phyloP scores from a whole-genome alignment of 2,329 filamentous ascomycete genomes.

The Colletotrichum sansevieriae region DNA sequence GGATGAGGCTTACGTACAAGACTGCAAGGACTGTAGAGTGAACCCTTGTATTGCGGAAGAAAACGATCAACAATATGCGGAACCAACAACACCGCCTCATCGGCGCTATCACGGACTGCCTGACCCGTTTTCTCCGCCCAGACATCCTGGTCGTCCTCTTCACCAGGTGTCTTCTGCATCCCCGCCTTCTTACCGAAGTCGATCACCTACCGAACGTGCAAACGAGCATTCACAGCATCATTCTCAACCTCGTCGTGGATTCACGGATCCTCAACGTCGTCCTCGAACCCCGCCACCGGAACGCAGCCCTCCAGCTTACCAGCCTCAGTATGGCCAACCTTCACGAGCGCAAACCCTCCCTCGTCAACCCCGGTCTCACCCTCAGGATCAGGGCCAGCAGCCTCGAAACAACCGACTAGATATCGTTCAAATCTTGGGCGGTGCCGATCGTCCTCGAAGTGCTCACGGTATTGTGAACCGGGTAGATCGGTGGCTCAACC shows the following conservation, averaged over 20 bases:
- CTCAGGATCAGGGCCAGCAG: background rate
- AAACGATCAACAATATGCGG: background rate
- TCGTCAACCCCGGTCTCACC: background rate
- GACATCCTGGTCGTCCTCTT: background rate
- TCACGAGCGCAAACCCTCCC: background rate
- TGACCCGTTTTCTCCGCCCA: background rate
- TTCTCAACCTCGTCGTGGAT: background rate
- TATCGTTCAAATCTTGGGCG: background rate
- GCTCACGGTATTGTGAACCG: background rate
- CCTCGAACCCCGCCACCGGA: background rate
- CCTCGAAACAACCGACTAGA: background rate
- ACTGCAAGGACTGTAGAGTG: background rate
- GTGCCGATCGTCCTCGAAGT: constrained; percentile 7
- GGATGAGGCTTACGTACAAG: constrained; percentile 1
- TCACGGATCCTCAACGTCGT: background rate
- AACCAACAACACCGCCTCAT: constrained; percentile 4
- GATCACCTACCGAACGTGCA: background rate
- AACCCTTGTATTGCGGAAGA: background rate
- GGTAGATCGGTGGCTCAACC: background rate
- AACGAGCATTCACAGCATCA: background rate
- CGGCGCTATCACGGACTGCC: background rate
- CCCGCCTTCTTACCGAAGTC: background rate
- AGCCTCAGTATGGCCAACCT: background rate
- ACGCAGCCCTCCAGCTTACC: background rate
- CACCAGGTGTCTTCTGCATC: background rate